Evolutionary conservation across 2,329 filamentous ascomycete genomes (phyloP).

Genomic region (Herpotrichia juniperi): DNA sequence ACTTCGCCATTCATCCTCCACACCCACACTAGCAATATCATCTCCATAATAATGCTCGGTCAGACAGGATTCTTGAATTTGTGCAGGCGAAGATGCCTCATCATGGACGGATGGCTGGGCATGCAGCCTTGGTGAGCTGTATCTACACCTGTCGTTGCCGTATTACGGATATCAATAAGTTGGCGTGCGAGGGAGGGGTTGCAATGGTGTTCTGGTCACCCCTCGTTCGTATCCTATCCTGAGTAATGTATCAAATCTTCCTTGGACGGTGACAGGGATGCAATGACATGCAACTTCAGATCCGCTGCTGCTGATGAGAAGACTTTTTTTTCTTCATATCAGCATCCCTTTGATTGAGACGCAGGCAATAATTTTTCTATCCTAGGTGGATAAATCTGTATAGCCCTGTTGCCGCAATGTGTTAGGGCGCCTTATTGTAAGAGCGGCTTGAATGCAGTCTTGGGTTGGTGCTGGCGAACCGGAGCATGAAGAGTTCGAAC

Average conservation of each 20-base stretch:
- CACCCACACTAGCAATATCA: conserved; percentile 33
- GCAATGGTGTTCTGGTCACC: neutral
- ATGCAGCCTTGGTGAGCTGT: conserved; percentile 16
- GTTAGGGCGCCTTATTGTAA: neutral
- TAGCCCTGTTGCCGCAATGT: too few relatives aligned
- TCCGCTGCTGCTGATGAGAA: too few relatives aligned
- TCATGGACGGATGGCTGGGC: neutral
- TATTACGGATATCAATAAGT: conserved; percentile 8
- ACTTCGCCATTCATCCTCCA: conserved; percentile 20
- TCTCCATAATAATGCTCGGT: conserved; percentile 32
- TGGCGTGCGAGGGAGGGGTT: neutral
- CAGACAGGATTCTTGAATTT: conserved; percentile 20
- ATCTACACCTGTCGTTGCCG: conserved; percentile 14
- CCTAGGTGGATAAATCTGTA: too few relatives aligned
- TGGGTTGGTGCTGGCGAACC: neutral
- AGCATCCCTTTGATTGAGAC: too few relatives aligned
- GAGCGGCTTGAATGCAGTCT: too few relatives aligned
- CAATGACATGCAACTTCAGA: too few relatives aligned
- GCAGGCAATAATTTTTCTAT: too few relatives aligned
- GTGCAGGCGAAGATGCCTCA: neutral
- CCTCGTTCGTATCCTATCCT: conserved; percentile 7
- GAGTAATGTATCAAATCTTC: conserved; percentile 7
- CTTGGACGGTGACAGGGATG: neutral
- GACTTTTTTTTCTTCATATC: too few relatives aligned
- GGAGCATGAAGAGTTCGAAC: neutral